Evolutionary conservation across 2,329 filamentous ascomycete genomes (phyloP).

Genomic region (Stylonectria norvegica): DNA sequence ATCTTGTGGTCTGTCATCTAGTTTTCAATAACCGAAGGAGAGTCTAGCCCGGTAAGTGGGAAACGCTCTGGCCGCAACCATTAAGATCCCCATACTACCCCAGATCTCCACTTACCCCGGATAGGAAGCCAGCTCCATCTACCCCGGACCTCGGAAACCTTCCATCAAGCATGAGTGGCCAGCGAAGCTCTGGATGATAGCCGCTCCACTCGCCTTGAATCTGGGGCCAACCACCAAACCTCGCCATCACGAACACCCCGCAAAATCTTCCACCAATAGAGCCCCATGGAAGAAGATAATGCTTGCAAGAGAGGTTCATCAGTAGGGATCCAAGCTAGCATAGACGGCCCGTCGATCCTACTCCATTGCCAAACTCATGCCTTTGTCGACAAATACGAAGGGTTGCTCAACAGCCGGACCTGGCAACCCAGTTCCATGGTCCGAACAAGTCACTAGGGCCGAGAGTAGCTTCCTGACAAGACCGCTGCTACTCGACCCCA

Average conservation of each 20-base stretch:
- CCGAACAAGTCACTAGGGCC: too few relatives aligned
- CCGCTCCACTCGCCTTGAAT: constrained; percentile 20
- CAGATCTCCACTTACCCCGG: background rate
- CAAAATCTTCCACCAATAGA: constrained; percentile 27
- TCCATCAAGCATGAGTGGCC: background rate
- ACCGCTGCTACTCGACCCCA: background rate
- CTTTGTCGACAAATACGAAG: constrained; percentile 2
- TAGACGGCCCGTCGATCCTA: constrained; percentile 26
- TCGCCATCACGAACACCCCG: constrained; percentile 5
- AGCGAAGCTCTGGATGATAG: constrained; percentile 11
- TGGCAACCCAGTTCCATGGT: background rate
- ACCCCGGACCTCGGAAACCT: constrained; percentile 1
- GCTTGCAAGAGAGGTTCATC: too few relatives aligned
- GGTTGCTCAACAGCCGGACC: constrained; percentile 1
- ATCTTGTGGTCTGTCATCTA: too few relatives aligned
- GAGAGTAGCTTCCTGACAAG: too few relatives aligned
- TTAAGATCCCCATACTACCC: constrained; percentile 1
- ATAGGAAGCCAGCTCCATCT: background rate
- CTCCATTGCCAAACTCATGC: constrained; percentile 6
- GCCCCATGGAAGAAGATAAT: too few relatives aligned
- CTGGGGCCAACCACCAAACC: constrained; percentile 3
- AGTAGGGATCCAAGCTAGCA: background rate
- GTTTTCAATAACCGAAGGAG: too few relatives aligned
- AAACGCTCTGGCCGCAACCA: too few relatives aligned
- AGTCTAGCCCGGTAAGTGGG: too few relatives aligned